A percentile compares a stretch with the other conserved stretches of the same genome.
Evolutionary conservation across 2,329 filamentous ascomycete genomes (phyloP).

Genomic region (Didymella glomerata): DNA sequence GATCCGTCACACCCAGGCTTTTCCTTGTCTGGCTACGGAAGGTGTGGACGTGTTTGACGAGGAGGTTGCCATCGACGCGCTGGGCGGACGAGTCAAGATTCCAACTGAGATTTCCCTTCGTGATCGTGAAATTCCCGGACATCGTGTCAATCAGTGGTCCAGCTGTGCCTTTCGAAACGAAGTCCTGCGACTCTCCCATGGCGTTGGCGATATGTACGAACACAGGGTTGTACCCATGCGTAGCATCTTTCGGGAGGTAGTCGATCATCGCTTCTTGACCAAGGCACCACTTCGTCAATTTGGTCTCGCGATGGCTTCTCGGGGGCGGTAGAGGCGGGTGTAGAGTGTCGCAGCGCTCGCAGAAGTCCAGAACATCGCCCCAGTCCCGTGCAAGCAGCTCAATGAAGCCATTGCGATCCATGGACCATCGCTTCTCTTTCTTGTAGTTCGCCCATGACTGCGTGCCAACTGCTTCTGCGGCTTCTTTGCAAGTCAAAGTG

Average conservation of each 20-base stretch:
- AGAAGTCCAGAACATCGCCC: conserved; percentile 1
- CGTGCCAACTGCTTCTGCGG: conserved; percentile 3
- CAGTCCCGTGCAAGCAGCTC: conserved; percentile 1
- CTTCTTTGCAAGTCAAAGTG: conserved; percentile 5
- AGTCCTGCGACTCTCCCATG: neutral
- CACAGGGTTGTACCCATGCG: conserved; percentile 1
- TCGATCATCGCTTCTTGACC: conserved; percentile 7
- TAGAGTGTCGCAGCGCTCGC: conserved; percentile 1
- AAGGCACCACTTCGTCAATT: conserved; percentile 2
- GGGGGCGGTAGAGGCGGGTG: conserved; percentile 1
- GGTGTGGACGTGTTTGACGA: conserved; percentile 3
- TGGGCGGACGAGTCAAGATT: neutral
- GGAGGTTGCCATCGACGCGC: conserved; percentile 1
- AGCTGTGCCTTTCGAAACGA: neutral
- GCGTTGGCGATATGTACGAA: conserved; percentile 4
- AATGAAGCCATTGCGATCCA: neutral
- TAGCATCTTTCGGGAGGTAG: neutral
- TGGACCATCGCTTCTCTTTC: neutral
- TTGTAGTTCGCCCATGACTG: conserved; percentile 1
- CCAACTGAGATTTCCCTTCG: neutral
- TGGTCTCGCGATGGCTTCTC: conserved; percentile 1
- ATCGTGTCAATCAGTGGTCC: neutral
- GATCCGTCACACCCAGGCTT: neutral
- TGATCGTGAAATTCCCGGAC: conserved; percentile 2
- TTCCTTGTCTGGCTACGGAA: neutral